Percentiles rank a stretch among this genome's conserved stretches.
These are phyloP conservation scores for Gnomoniopsis smithogilvyi DNA, from an alignment of 2,329 filamentous ascomycete species.

Conservation along the genomic window DNA sequence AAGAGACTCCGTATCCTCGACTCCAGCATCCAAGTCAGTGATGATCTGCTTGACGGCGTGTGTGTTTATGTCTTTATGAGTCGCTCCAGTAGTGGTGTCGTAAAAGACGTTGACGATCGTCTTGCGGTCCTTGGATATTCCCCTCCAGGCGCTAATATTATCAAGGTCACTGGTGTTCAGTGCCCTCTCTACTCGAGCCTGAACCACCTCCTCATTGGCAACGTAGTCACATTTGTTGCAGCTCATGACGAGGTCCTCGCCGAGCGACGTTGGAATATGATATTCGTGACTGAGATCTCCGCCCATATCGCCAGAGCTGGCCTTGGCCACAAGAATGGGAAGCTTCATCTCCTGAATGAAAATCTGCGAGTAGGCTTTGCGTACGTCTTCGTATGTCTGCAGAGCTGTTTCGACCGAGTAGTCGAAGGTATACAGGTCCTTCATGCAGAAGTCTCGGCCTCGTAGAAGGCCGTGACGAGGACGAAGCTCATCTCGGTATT, in stretches of 20 bases:
- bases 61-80: conserved; percentile 39
- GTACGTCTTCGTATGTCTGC: conserved; percentile 75
- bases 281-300: conserved; percentile 93
- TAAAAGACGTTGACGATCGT: conserved; percentile 71
- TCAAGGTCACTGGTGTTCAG: not conserved
- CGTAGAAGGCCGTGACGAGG: conserved; percentile 86
- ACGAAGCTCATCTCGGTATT: conserved; percentile 89
- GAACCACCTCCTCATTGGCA: conserved; percentile 84
- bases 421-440: conserved; percentile 97
- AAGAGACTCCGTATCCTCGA: conserved; percentile 55
- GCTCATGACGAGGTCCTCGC: conserved; percentile 80
- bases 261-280: conserved; percentile 74
- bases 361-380: conserved; percentile 68
- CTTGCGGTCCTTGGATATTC: conserved; percentile 64
- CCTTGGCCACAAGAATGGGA: conserved; percentile 79
- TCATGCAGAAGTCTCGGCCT: conserved; percentile 93
- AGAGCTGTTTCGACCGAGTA: conserved; percentile 63
- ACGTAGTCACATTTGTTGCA: conserved; percentile 73
- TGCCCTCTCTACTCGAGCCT: conserved; percentile 22
- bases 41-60: conserved; percentile 63
- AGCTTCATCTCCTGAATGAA: conserved; percentile 75
- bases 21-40: conserved; percentile 67
- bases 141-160: conserved; percentile 45
- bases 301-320: conserved; percentile 95
- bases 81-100: conserved; percentile 21